Conservation (phyloP, 1,284 basidiomycete species). For the Leccinum fallax region DNA sequence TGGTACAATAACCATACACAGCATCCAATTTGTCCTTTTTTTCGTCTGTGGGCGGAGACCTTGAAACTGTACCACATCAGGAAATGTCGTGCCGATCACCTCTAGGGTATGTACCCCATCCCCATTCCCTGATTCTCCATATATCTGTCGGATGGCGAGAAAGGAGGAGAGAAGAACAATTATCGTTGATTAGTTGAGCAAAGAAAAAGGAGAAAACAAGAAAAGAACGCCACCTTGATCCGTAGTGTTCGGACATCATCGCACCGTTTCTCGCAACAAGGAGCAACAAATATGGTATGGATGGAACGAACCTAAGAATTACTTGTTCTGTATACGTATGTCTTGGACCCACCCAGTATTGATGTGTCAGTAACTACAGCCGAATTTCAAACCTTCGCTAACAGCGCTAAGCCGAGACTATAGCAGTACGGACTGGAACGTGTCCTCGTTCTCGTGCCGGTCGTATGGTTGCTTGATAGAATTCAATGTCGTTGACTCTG, state of each 20-base stretch:
- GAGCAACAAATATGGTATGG: background rate
- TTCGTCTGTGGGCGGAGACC: background rate
- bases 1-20: background rate
- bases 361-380: background rate
- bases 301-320: background rate
- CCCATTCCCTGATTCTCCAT: background rate
- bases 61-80: background rate
- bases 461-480: background rate
- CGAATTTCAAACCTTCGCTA: background rate
- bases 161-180: background rate
- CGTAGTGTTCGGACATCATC: background rate
- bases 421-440: background rate
- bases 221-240: background rate
- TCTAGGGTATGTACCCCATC: background rate
- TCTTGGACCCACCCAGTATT: background rate
- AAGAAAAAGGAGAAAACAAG: background rate
- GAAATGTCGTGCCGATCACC: background rate
- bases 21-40: background rate
- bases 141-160: background rate
- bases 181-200: background rate
- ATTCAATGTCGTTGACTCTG: background rate
- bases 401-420: background rate
- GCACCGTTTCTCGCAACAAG: background rate
- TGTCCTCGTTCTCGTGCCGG: background rate
- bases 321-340: background rate